Conservation (phyloP, 495 filamentous ascomycete genomes). For the Neurospora sp. region DNA sequence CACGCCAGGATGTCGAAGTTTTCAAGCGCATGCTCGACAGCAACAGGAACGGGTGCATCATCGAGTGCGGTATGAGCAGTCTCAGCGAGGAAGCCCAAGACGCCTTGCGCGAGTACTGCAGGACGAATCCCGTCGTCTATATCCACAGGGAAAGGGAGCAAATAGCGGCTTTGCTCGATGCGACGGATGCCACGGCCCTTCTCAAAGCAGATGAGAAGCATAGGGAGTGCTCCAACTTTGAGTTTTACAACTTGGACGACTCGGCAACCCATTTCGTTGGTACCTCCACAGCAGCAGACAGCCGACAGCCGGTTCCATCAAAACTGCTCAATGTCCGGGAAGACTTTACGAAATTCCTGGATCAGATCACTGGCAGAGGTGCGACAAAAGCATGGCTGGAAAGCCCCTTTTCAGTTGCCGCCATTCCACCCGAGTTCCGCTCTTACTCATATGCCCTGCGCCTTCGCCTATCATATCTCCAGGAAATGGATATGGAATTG, state of each 20-base stretch:
- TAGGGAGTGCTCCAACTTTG: slow-evolving; percentile 62
- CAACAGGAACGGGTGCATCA: slow-evolving; percentile 55
- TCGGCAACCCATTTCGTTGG: slow-evolving; percentile 8
- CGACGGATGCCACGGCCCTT: slow-evolving; percentile 45
- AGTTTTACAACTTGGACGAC: slow-evolving; percentile 66
- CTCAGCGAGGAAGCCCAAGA: slow-evolving; percentile 48
- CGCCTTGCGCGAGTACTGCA: slow-evolving; percentile 45
- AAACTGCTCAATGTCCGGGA: slow-evolving; percentile 64
- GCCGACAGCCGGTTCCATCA: slow-evolving; percentile 30
- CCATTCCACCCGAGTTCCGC: slow-evolving; percentile 55
- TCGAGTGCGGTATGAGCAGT: slow-evolving; percentile 53
- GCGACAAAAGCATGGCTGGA: slow-evolving; percentile 48
- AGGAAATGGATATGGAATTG: slow-evolving; percentile 44
- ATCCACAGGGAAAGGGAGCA: slow-evolving; percentile 58
- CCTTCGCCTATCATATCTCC: slow-evolving; percentile 50
- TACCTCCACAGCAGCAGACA: slow-evolving; percentile 20
- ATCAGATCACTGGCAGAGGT: slow-evolving; percentile 49
- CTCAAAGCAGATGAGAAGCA: slow-evolving; percentile 43
- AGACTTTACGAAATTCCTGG: slow-evolving; percentile 62
- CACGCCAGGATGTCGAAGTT: slow-evolving; percentile 49
- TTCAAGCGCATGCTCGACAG: slow-evolving; percentile 56
- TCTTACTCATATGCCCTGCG: slow-evolving; percentile 56
- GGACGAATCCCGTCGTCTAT: slow-evolving; percentile 65
- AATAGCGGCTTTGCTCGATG: slow-evolving; percentile 52
- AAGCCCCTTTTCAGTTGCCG: slow-evolving; percentile 60